phyloP scores from a whole-genome alignment of 441 rosid species.

The Adansonia madagascariensis region DNA sequence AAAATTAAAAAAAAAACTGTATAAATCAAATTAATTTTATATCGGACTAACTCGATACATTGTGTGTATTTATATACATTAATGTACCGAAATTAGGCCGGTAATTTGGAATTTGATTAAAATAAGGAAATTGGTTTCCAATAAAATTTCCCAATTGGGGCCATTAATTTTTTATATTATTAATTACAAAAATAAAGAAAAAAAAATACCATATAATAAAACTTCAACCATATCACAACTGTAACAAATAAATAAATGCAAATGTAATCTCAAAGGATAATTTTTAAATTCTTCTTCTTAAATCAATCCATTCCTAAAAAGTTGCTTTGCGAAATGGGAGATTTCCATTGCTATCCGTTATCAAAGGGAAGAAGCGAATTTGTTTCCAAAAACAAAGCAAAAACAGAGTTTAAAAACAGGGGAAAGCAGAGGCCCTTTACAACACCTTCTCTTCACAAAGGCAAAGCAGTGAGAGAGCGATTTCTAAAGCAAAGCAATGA shows the following conservation, averaged over 20 bases:
- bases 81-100: too few species aligned
- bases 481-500: constrained; percentile 32
- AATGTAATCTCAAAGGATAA: not conserved
- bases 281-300: not conserved
- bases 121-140: too few species aligned
- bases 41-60: too few species aligned
- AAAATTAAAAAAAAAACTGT: too few species aligned
- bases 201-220: not conserved
- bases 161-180: too few species aligned
- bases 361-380: constrained; percentile 8
- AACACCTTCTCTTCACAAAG: not conserved
- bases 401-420: constrained; percentile 35
- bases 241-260: not conserved
- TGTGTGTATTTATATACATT: too few species aligned
- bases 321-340: constrained; percentile 4
- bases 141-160: too few species aligned
- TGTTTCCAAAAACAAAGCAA: constrained; percentile 22
- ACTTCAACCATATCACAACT: not conserved
- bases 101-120: too few species aligned
- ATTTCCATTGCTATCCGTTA: constrained; percentile 6
- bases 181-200: too few species aligned
- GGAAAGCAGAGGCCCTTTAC: constrained; percentile 32
- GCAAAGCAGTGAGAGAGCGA: too few species aligned
- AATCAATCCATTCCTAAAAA: constrained; percentile 10
- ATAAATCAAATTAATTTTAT: too few species aligned